Conservation (phyloP, 2,329 filamentous ascomycete species). For the Colletotrichum sp. region DNA sequence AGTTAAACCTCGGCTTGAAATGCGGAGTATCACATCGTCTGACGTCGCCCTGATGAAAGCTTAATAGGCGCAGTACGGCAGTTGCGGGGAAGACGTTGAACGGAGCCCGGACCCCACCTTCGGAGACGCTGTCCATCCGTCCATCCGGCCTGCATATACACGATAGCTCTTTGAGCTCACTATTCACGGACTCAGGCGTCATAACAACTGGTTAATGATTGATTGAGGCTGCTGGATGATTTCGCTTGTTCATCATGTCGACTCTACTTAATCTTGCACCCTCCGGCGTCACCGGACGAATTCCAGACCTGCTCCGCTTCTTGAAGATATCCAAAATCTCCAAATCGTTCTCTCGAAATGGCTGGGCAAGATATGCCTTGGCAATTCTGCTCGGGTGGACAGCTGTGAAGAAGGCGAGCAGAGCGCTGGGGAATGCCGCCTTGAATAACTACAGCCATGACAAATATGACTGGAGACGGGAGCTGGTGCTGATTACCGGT, state of each 20-base stretch:
- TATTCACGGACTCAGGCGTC: not conserved
- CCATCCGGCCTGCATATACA: not conserved
- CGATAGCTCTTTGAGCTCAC: not conserved
- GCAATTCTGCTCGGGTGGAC: not conserved
- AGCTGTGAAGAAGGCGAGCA: not conserved
- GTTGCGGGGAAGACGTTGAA: conserved; percentile 3
- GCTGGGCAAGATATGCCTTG: not conserved
- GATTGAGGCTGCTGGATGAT: not conserved
- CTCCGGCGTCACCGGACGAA: not conserved
- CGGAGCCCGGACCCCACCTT: not conserved
- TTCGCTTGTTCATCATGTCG: not conserved
- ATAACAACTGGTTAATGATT: not conserved
- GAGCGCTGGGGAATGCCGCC: not conserved
- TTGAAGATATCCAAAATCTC: not conserved
- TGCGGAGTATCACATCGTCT: not conserved
- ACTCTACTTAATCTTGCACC: not conserved
- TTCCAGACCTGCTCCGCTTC: not conserved
- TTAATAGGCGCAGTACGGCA: not conserved
- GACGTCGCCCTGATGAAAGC: conserved; percentile 1
- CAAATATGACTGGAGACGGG: conserved; percentile 11
- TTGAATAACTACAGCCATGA: conserved; percentile 13
- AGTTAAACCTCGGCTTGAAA: not conserved
- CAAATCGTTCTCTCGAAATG: not conserved
- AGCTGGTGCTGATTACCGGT: conserved; percentile 35
- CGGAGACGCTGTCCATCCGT: not conserved